Base-by-base conservation (phyloP, 345 rosid species). In the Leavenworthia alabamica region DNA sequence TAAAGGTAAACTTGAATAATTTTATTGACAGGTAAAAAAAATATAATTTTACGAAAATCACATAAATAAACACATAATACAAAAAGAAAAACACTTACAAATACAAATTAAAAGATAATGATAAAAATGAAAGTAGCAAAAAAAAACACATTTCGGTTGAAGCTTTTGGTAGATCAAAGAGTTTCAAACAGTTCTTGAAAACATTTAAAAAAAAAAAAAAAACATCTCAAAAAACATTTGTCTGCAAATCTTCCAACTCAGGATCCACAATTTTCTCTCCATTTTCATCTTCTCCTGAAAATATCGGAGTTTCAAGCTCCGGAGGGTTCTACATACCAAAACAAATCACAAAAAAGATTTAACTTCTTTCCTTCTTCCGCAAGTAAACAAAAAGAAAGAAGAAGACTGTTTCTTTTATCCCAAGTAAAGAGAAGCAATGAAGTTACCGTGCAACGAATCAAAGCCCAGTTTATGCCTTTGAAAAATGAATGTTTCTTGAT, bases 381-480 rank as follows among this genome's bases (percentile, higher is more conserved):
- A 62, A 62, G 43, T 50, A 62, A 60, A 41, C 49, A 1, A 27
- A 37, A 26, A 31, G 49, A 1, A n/a, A n/a, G n/a, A 1, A 27
- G 27, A 1, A 40, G 29, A 55, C 10, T 8, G 8, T 62, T n/a
- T 56, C 36, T 58, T 49, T 1, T 20, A 8, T 15, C 50, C 35
- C 52, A 59, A 48, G 36, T 68, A 60, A 70, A 29, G 13, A 64
- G 50, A 48, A 60, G 7, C 22, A 50, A 7, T 9, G 33, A 31
- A 54, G 8, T 77, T 84, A 92, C 98, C 86, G 63, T 76, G 86
- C 90, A 83, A 20, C 98, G 96, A 53, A 92, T 80, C 8, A 92
- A 70, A 64, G 98, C 93, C 96, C 96, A 92, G 37, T 85, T 86
- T 67, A 82, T 44, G 22, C 88, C 91, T 27, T 74, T 86, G 77